These are phyloP conservation scores for Phytophthora pinifolia DNA, from an alignment of 352 stramenopile species.

Conservation along the genomic window DNA sequence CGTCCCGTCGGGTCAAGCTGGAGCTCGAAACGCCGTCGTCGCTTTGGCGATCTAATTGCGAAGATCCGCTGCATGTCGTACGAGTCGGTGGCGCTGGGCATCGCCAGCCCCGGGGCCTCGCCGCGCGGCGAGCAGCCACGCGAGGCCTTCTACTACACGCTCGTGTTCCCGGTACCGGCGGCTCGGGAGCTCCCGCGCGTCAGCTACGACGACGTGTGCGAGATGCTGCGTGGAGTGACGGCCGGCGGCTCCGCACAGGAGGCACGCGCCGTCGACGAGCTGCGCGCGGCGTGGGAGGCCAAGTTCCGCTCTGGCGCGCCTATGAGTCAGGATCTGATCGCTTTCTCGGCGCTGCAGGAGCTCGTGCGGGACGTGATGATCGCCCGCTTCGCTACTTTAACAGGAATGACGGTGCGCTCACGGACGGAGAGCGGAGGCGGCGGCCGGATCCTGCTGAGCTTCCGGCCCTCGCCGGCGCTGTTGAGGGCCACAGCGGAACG, in stretches of 20 bases:
- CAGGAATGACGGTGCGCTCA: conserved; percentile 30
- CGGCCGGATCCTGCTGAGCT: conserved; percentile 42
- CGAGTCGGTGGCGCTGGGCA: conserved; percentile 43
- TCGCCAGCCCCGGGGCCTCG: conserved; percentile 41
- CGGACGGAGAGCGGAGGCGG: conserved; percentile 8
- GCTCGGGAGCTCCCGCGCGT: conserved; percentile 35
- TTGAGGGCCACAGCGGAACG: conserved; percentile 50
- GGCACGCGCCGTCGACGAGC: conserved; percentile 44
- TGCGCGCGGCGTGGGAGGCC: conserved; percentile 51
- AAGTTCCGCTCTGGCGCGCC: conserved; percentile 69
- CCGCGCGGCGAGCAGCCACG: conserved; percentile 34
- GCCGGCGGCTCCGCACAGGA: conserved; percentile 45
- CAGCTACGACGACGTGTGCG: conserved; percentile 45
- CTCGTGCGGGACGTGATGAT: conserved; percentile 70
- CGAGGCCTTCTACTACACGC: conserved; percentile 66
- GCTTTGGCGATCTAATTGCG: conserved; percentile 2
- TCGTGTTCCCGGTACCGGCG: conserved; percentile 48
- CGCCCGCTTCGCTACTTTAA: conserved; percentile 55
- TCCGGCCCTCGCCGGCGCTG: conserved; percentile 48
- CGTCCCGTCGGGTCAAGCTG: conserved; percentile 11
- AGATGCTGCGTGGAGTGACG: conserved; percentile 54
- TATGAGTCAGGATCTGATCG: conserved; percentile 47
- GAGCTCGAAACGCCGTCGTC: conserved; percentile 12
- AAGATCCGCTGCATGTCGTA: conserved; percentile 30
- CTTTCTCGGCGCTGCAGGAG: conserved; percentile 55